Conservation (phyloP, 257 asterid genomes). For the Vinca minor region DNA sequence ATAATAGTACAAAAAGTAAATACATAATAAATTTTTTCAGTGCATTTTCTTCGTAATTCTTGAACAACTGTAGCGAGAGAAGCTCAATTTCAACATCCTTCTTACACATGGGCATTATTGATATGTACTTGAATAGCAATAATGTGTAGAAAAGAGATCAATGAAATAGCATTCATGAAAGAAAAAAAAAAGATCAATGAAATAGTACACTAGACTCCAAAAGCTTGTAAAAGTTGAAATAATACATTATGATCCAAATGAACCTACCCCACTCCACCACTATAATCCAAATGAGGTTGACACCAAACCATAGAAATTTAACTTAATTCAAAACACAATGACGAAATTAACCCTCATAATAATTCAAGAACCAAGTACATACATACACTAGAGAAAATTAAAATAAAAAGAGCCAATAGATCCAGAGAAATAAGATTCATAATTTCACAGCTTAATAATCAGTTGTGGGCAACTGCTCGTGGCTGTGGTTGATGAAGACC, state of each 20-base stretch:
- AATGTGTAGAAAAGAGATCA: not conserved
- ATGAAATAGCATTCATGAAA: too few species aligned
- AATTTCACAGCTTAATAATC: slow-evolving; percentile 7
- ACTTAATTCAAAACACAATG: not conserved
- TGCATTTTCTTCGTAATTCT: too few species aligned
- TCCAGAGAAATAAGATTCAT: not conserved
- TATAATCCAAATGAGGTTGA: not conserved
- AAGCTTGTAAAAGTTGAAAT: not conserved
- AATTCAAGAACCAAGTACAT: not conserved
- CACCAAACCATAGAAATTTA: not conserved
- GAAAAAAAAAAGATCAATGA: too few species aligned
- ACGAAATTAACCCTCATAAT: not conserved
- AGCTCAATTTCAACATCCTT: too few species aligned
- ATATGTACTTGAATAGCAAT: too few species aligned
- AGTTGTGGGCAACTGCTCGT: slow-evolving; percentile 27
- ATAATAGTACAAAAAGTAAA: too few species aligned
- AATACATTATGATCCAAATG: not conserved
- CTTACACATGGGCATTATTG: too few species aligned
- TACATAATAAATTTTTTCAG: too few species aligned
- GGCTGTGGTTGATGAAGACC: slow-evolving; percentile 30
- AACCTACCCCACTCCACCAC: not conserved
- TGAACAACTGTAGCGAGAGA: too few species aligned
- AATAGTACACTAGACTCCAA: not conserved
- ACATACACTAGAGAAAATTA: not conserved
- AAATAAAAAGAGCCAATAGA: not conserved